Evolutionary conservation across 805 yeast species (phyloP), one percentile per base, ranked within the genome.

Genomic region (Jamesozyma spencerorum): DNA sequence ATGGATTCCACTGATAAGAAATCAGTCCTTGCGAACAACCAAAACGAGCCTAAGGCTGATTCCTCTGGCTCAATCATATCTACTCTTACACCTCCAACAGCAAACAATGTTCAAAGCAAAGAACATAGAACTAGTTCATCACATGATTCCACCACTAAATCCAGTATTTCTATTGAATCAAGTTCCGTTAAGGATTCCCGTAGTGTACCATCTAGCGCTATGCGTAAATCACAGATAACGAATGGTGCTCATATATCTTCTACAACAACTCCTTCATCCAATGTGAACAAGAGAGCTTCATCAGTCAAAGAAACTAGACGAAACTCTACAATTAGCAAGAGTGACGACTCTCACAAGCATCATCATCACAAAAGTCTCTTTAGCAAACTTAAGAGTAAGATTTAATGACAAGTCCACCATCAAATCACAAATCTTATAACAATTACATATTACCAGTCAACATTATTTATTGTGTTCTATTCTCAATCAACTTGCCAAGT

Each of bases 381-480:
- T 8, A 48, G 49, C 31, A 54, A 50, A 35, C 33, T 53, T 15
- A 54, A 48, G 44, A 48, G 50, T 28, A 52, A 54, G 35, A 47
- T 52, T 15, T 49, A 43, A 43, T 31, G 17, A 24, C 7, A 17
- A 18, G 15, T 29, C 15, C 19, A 11, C 6, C 11, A 27, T 12
- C 27, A 31, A 14, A 22, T 20, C n/a, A 18, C 13, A 28, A 11
- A 10, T 28, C 6, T 8, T 28, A n/a, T 28, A 28, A 28, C 13
- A 11, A 24, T 24, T 24, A 11, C n/a, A n/a, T n/a, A n/a, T n/a
- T n/a, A n/a, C n/a, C n/a, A n/a, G n/a, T n/a, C n/a, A n/a, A n/a
- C 26, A 7, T 22, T 22, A 6, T 22, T 7, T 22, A 22, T 22
- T 10, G 26, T 22, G 6, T 7, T 22, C 26, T 22, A 22, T 22